Percentiles rank a stretch among this genome's conserved stretches.
Evolutionary conservation across 345 rosid species (phyloP).

Genomic region (Geranium rotundifolium): DNA sequence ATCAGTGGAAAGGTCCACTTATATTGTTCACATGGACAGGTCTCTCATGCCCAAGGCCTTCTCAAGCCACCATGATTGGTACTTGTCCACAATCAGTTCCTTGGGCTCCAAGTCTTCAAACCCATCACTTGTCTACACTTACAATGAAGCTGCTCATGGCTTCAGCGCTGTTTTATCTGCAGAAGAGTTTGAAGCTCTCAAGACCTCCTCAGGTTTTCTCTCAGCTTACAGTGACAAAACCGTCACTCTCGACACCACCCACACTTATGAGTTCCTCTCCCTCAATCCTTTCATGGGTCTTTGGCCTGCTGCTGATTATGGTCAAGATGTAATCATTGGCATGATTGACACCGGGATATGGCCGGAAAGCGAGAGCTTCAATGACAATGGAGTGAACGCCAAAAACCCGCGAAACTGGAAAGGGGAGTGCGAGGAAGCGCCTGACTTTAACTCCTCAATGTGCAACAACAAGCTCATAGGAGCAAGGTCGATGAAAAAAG

Average conservation of each 20-base stretch:
- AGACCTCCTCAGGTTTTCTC: conserved; percentile 21
- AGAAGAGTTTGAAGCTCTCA: conserved; percentile 25
- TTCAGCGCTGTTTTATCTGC: conserved; percentile 24
- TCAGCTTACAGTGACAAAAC: conserved; percentile 21
- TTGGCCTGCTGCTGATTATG: conserved; percentile 21
- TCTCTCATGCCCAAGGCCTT: conserved; percentile 23
- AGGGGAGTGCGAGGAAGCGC: conserved; percentile 20
- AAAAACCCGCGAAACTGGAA: conserved; percentile 29
- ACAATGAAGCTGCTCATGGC: conserved; percentile 24
- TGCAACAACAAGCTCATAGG: conserved; percentile 42
- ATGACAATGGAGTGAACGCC: conserved; percentile 19
- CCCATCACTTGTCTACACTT: conserved; percentile 16
- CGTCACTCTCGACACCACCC: conserved; percentile 28
- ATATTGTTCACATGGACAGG: conserved; percentile 31
- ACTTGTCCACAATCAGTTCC: conserved; percentile 13
- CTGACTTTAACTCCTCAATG: conserved; percentile 17
- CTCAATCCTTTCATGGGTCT: conserved; percentile 16
- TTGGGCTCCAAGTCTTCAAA: background rate
- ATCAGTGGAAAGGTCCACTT: conserved; percentile 7
- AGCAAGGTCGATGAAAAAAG: conserved; percentile 25
- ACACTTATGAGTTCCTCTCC: conserved; percentile 25
- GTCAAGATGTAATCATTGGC: conserved; percentile 29
- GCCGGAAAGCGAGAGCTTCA: conserved; percentile 42
- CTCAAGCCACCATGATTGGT: conserved; percentile 16
- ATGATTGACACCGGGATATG: conserved; percentile 38